Evolutionary conservation across 441 rosid species (phyloP), one percentile per base, ranked within the genome.

Genomic region (Populus tomentosa): DNA sequence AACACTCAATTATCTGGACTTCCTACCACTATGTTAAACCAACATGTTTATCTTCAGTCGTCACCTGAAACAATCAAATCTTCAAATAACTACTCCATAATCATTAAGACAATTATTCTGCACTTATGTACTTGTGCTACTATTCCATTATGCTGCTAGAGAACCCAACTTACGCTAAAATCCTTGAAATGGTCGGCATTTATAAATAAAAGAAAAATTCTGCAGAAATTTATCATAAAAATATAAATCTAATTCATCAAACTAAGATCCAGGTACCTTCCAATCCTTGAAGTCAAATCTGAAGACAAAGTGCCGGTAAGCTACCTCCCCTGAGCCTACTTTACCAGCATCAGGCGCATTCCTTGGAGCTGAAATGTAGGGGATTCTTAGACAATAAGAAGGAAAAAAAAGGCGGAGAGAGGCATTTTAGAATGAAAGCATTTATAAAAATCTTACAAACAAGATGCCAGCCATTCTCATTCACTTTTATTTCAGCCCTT

Each of bases 271-370:
- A 18, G 70, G 16, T 86, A 89, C 92, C 95, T 88, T 84, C 94
- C 95, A 92, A 78, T 92, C 94, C 85, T 84, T 86, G 79, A 80
- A 90, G 80, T 89, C 94, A 16, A 87, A 85, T 85, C 90, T 84
- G 83, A 91, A 91, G 70, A 91, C 89, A 66, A 90, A 92, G 74
- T 90, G 94, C 72, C 79, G 79, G 75, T 88, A 90, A 40, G 77
- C 53, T 11, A 84, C 94, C 68, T 88, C 84, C 30, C 90, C 87
- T 1, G 90, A 84, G 71, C 79, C 80, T 56, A 90, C 85, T 9
- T 82, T 63, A 35, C 64, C 66, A 2, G 90, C 85, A 79, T 82
- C 75, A n/a, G 93, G 90, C 24, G 93, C 93, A 77, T 89, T 91
- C 77, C 83, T 87, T 24, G 89, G 90, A 69, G 87, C 92, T 91